Evolutionary conservation across 805 yeast species (phyloP).

Genomic region (Pichia nanzhaoensis): DNA sequence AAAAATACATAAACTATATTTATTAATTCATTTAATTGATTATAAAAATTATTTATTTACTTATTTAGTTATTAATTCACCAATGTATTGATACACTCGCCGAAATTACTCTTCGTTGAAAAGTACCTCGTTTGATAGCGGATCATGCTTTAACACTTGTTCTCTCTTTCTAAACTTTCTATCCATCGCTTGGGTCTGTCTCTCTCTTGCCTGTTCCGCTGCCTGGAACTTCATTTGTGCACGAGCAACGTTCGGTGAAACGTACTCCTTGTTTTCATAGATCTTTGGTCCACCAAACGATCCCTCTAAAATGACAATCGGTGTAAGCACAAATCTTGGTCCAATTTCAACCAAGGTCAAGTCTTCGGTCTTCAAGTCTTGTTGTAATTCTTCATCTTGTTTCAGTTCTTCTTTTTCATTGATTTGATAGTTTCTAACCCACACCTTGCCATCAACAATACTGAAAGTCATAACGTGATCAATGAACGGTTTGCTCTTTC

Average conservation of each 20-base stretch:
- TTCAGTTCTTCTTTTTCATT: conserved; percentile 52
- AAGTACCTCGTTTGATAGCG: conserved; percentile 69
- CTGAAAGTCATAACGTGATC: conserved; percentile 94
- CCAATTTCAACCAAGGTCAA: conserved; percentile 88
- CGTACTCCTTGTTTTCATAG: conserved; percentile 93
- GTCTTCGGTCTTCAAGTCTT: conserved; percentile 38
- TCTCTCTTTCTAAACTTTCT: conserved; percentile 73
- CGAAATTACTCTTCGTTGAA: conserved; percentile 47
- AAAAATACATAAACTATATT: neutral
- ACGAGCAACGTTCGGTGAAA: conserved; percentile 91
- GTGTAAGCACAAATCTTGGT: conserved; percentile 90
- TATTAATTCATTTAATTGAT: no score
- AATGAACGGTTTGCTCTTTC: conserved; percentile 88
- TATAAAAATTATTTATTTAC: neutral
- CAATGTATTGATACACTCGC: neutral
- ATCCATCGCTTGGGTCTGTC: conserved; percentile 74
- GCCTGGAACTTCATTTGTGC: conserved; percentile 77
- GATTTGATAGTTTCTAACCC: conserved; percentile 95
- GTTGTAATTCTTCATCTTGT: conserved; percentile 11
- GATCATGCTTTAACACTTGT: conserved; percentile 69
- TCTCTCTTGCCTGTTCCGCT: conserved; percentile 69
- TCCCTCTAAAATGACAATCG: conserved; percentile 88
- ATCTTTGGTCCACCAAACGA: conserved; percentile 97
- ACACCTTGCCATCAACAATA: conserved; percentile 85
- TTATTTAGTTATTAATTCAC: neutral